Base-by-base conservation (phyloP, 2,329 filamentous ascomycete species). In the Lecanicillium sp. region DNA sequence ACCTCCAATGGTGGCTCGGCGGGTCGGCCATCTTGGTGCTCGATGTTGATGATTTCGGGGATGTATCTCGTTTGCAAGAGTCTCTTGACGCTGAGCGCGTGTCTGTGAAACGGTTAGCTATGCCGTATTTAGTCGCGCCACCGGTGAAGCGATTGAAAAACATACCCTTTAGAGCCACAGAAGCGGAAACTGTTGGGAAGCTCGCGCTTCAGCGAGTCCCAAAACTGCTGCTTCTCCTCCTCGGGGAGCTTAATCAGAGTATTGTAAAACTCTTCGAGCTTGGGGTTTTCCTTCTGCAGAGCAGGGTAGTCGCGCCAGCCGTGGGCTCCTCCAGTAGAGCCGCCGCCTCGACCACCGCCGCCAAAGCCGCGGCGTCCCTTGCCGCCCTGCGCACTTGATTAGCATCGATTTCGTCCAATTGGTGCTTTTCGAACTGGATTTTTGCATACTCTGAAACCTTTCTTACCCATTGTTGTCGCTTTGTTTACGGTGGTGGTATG, bases 111-210 rank as follows among this genome's bases (percentile, higher is more conserved):
- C 30, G 40, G 43, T 42, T 50, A 25, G 22, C 22, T 25, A n/a
- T n/a, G n/a, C n/a, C n/a, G n/a, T n/a, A n/a, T n/a, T n/a, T n/a
- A n/a, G n/a, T n/a, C n/a, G n/a, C n/a, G n/a, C n/a, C n/a, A n/a
- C n/a, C n/a, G n/a, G n/a, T n/a, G n/a, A n/a, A n/a, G n/a, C n/a
- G n/a, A n/a, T n/a, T n/a, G 9, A 8, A 9, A 9, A 13, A 55
- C 60, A 17, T 70, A 86, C 82, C 86, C 85, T 71, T 90, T 94
- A 33, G 88, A 95, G 28, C 92, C 92, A 43, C 88, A 94, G 65
- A 98, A 98, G 45, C 92, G 80, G 69, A 96, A 98, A 63, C 89
- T 95, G 67, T 95, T 96, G 40, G 92, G 92, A 36, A 98, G 69
- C 57, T 96, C 89, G 47, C 82, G 78, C 53, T 80, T 78, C 58